phyloP scores from a whole-genome alignment of 1,139 yeast species.

The Suhomyces coccinellae region DNA sequence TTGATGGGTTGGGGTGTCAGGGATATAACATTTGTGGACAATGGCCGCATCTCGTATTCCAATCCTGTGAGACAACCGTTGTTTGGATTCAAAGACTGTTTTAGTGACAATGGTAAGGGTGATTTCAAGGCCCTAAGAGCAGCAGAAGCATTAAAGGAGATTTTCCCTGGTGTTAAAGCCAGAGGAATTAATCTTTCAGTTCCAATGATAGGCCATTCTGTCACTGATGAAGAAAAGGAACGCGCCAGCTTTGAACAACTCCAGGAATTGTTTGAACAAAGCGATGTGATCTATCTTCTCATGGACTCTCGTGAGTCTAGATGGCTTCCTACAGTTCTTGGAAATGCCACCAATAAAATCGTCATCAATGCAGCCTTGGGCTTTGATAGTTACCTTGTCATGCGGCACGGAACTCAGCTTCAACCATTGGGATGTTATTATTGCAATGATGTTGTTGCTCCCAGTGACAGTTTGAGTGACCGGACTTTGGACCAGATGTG shows the following conservation, averaged over 20 bases:
- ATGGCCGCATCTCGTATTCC: conserved; percentile 82
- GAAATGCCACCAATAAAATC: conserved; percentile 61
- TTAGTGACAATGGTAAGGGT: conserved; percentile 59
- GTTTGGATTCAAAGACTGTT: conserved; percentile 73
- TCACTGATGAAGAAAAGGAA: conserved; percentile 54
- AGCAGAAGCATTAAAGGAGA: conserved; percentile 64
- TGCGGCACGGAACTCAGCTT: conserved; percentile 74
- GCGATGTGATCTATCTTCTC: conserved; percentile 75
- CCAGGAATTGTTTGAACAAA: conserved; percentile 54
- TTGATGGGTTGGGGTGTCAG: conserved; percentile 93
- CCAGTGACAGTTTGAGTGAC: conserved; percentile 79
- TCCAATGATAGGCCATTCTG: conserved; percentile 95
- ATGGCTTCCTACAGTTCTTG: conserved; percentile 91
- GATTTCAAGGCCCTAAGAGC: conserved; percentile 73
- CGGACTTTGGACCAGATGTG: conserved; percentile 96
- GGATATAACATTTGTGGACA: conserved; percentile 83
- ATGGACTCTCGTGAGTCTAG: conserved; percentile 96
- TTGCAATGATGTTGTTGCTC: conserved; percentile 95
- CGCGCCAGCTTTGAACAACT: conserved; percentile 53
- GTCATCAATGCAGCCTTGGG: conserved; percentile 94
- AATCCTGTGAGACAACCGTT: conserved; percentile 95
- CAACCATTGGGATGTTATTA: conserved; percentile 82
- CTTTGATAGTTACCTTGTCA: conserved; percentile 86
- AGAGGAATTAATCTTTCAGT: conserved; percentile 67
- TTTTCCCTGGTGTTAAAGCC: conserved; percentile 76